phyloP scores from a whole-genome alignment of 352 stramenopile species.

The Poterioochromonas sp. region DNA sequence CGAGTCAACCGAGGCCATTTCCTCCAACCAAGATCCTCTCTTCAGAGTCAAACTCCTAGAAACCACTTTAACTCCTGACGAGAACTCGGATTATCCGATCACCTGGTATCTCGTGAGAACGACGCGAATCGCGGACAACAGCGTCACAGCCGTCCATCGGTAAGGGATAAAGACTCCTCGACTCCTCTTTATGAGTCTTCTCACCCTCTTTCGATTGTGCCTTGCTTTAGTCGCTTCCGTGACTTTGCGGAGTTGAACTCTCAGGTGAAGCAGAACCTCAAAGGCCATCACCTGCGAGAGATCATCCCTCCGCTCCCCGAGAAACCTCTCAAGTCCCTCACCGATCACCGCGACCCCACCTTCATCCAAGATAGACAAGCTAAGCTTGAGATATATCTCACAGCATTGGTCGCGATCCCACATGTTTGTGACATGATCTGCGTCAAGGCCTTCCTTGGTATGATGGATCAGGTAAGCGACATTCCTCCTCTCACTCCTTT shows the following conservation, averaged over 20 bases:
- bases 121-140: not conserved
- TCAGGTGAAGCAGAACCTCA: constrained; percentile 16
- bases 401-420: not conserved
- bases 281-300: constrained; percentile 5
- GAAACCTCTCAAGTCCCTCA: not conserved
- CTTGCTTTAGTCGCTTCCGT: not conserved
- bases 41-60: not conserved
- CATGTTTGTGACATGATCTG: constrained; percentile 23
- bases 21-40: not conserved
- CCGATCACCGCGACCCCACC: constrained; percentile 15
- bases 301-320: constrained; percentile 5
- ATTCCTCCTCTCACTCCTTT: not conserved
- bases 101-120: constrained; percentile 24
- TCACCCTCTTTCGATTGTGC: not conserved
- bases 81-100: not conserved
- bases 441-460: constrained; percentile 9
- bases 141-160: not conserved
- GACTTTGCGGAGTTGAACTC: constrained; percentile 24
- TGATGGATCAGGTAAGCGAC: constrained; percentile 9
- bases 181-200: not conserved
- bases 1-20: not conserved
- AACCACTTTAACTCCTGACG: not conserved
- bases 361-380: not conserved
- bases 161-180: not conserved
- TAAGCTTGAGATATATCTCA: not conserved